A percentile compares a stretch with the other conserved stretches of the same genome.
These are phyloP conservation scores for Heterobasidion parviporum DNA, from an alignment of 1,284 basidiomycete species.

Conservation along the genomic window DNA sequence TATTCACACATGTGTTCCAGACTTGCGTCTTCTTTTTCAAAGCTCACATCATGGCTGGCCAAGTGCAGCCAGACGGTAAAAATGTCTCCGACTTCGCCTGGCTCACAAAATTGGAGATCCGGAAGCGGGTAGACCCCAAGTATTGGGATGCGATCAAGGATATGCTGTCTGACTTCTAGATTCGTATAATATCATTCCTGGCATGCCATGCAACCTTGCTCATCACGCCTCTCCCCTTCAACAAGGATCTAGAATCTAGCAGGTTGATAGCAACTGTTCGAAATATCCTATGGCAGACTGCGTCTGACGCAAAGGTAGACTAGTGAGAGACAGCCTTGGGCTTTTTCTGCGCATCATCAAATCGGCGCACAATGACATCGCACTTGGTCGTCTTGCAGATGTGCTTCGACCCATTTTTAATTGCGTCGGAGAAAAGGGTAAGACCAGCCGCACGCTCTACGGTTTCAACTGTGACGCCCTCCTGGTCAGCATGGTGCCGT, in stretches of 20 bases:
- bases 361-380: constrained; percentile 75
- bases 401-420: constrained; percentile 78
- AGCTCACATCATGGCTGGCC: constrained; percentile 76
- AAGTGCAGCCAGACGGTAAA: constrained; percentile 47
- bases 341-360: constrained; percentile 82
- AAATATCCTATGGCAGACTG: too few relatives aligned
- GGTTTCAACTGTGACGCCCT: constrained; percentile 55
- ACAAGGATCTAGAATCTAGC: too few relatives aligned
- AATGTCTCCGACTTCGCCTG: constrained; percentile 74
- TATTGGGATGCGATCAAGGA: constrained; percentile 78
- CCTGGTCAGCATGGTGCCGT: neutral
- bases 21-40: constrained; percentile 67
- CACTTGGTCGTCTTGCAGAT: constrained; percentile 86
- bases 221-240: constrained; percentile 6
- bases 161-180: constrained; percentile 65
- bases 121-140: constrained; percentile 47
- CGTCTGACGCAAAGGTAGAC: too few relatives aligned
- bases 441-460: constrained; percentile 92
- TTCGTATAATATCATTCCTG: neutral
- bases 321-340: constrained; percentile 21
- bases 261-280: too few relatives aligned
- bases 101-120: constrained; percentile 85
- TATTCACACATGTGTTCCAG: constrained; percentile 11
- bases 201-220: constrained; percentile 20
- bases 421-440: constrained; percentile 77